These are phyloP conservation scores for Podospora pseudopauciseta DNA, from an alignment of 495 filamentous ascomycete genomes.

Conservation along the genomic window DNA sequence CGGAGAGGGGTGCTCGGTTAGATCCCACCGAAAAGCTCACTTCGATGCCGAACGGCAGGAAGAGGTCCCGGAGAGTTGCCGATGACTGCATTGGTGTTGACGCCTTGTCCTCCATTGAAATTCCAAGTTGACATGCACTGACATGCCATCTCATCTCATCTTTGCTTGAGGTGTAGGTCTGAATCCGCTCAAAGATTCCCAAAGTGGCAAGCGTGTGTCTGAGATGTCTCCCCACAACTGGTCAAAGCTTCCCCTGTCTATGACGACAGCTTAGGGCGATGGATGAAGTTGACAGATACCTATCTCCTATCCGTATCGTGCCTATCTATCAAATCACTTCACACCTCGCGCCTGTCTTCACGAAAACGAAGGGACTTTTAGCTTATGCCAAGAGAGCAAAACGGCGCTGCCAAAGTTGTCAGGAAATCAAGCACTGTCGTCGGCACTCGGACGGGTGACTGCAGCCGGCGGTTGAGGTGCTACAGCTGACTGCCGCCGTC, in stretches of 20 bases:
- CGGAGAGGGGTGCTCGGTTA: conserved; percentile 1
- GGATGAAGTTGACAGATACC: too few relatives aligned
- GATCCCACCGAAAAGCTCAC: background rate
- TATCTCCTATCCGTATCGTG: too few relatives aligned
- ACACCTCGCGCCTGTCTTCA: too few relatives aligned
- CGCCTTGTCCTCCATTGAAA: background rate
- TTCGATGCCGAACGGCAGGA: background rate
- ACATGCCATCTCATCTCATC: too few relatives aligned
- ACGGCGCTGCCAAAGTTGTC: background rate
- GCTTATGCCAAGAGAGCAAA: background rate
- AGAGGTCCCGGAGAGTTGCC: background rate
- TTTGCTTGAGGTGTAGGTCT: background rate
- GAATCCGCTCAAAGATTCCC: background rate
- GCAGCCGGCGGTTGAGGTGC: background rate
- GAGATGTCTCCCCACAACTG: background rate
- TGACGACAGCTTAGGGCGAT: too few relatives aligned
- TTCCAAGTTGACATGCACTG: too few relatives aligned
- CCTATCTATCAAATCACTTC: too few relatives aligned
- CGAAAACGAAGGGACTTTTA: too few relatives aligned
- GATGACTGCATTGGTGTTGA: background rate
- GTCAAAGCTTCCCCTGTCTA: background rate
- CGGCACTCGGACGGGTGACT: background rate
- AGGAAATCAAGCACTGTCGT: background rate
- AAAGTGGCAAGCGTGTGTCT: background rate
- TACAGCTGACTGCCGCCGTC: background rate